phyloP scores from a whole-genome alignment of 106 monocot species.

The Ottelia alismoides region DNA sequence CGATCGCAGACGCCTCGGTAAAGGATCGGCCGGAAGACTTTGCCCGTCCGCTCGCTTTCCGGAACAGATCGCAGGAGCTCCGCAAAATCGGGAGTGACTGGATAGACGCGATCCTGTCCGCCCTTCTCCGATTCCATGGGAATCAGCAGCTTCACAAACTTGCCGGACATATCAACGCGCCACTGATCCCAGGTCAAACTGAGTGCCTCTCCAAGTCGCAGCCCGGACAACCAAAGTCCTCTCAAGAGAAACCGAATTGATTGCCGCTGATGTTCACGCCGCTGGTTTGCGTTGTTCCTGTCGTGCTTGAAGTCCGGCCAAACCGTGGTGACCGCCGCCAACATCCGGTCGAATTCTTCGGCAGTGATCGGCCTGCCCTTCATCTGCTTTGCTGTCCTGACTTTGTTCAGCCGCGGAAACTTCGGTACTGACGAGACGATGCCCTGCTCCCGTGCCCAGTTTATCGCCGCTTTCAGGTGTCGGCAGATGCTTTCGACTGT shows the following conservation, averaged over 20 bases:
- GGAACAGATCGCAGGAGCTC: neutral
- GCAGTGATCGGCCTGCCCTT: neutral
- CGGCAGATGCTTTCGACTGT: no score
- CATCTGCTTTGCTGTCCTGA: neutral
- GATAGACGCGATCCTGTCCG: neutral
- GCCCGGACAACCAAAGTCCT: neutral
- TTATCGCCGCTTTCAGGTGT: no score
- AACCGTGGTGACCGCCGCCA: neutral
- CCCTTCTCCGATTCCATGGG: neutral
- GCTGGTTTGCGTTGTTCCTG: no score
- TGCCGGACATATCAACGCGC: neutral
- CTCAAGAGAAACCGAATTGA: neutral
- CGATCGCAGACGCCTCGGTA: no score
- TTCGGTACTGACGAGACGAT: no score
- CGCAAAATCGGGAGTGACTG: neutral
- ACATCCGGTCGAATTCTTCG: neutral
- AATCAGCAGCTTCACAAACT: neutral
- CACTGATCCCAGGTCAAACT: neutral
- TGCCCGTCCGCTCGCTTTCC: neutral
- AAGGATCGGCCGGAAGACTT: no score
- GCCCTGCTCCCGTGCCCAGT: no score
- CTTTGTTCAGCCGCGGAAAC: no score
- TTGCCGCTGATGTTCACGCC: no score
- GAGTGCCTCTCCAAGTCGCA: neutral
- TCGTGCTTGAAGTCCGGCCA: neutral